Evolutionary conservation across 2,329 filamentous ascomycete species (phyloP).

Genomic region (Paecilomyces sp.): DNA sequence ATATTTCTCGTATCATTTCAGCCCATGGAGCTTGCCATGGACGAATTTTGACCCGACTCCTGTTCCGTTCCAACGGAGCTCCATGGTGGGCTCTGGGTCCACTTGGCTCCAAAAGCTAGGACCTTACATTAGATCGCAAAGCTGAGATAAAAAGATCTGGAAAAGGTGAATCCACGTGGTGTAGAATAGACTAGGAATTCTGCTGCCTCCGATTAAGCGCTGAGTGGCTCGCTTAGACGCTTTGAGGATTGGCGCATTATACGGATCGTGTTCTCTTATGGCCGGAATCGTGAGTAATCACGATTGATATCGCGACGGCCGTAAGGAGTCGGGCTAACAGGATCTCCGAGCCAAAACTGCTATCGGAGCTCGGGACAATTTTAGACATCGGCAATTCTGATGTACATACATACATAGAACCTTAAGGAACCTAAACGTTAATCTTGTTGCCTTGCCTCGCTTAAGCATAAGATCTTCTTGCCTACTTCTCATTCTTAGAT

Average conservation of each 20-base stretch:
- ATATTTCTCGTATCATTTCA: background rate
- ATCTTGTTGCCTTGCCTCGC: background rate
- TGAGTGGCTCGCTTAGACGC: no score
- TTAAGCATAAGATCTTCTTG: background rate
- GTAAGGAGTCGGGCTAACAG: background rate
- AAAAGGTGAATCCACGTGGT: no score
- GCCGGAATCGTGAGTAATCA: no score
- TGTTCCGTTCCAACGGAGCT: background rate
- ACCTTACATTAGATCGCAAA: background rate
- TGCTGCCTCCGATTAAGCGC: no score
- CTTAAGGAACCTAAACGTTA: background rate
- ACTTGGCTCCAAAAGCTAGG: background rate
- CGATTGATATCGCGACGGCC: background rate
- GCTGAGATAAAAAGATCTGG: background rate
- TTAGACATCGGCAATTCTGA: background rate
- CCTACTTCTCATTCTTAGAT: no score
- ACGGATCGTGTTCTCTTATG: no score
- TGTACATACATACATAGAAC: no score
- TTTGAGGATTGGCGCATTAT: no score
- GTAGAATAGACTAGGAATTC: no score
- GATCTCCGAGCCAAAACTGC: background rate
- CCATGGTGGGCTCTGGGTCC: background rate
- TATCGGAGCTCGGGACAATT: background rate
- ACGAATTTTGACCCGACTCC: background rate
- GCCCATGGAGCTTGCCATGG: background rate